Conservation (phyloP, 2,329 filamentous ascomycete species). For the Trichoderma aggressivum region DNA sequence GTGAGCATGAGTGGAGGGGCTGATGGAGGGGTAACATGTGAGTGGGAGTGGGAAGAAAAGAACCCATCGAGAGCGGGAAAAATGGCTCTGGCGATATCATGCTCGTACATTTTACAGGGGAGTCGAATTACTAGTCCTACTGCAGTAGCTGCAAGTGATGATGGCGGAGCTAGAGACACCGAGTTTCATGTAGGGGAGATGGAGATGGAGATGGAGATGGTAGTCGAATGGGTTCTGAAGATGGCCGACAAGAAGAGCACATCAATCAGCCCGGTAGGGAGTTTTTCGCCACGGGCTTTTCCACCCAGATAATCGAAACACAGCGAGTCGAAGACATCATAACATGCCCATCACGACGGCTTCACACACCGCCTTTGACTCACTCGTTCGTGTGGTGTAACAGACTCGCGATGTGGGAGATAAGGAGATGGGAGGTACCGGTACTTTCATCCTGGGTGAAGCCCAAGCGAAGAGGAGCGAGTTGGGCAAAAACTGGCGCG, state of each 20-base stretch:
- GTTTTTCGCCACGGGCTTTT: neutral
- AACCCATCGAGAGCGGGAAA: neutral
- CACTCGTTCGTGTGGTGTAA: neutral
- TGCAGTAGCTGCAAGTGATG: neutral
- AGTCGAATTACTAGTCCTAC: neutral
- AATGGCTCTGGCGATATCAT: slow-evolving; percentile 1
- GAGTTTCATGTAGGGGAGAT: neutral
- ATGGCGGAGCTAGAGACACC: neutral
- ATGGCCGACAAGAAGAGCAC: neutral
- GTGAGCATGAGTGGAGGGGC: slow-evolving; percentile 18
- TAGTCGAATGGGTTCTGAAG: neutral
- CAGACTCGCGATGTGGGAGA: neutral
- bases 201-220: too few species aligned
- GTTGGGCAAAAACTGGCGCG: slow-evolving; percentile 17
- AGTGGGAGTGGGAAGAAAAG: neutral
- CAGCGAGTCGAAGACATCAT: neutral
- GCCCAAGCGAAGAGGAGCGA: slow-evolving; percentile 3
- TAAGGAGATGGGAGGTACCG: neutral
- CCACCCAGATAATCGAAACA: neutral
- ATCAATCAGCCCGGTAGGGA: neutral
- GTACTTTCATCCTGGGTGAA: neutral
- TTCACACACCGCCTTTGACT: slow-evolving; percentile 6
- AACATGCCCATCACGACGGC: neutral
- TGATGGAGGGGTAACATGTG: slow-evolving; percentile 11
- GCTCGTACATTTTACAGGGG: slow-evolving; percentile 2